A percentile compares a stretch with the other conserved stretches of the same genome.
phyloP scores from a whole-genome alignment of 139 green algal genomes.

The Chlamydomonas asymmetrica region DNA sequence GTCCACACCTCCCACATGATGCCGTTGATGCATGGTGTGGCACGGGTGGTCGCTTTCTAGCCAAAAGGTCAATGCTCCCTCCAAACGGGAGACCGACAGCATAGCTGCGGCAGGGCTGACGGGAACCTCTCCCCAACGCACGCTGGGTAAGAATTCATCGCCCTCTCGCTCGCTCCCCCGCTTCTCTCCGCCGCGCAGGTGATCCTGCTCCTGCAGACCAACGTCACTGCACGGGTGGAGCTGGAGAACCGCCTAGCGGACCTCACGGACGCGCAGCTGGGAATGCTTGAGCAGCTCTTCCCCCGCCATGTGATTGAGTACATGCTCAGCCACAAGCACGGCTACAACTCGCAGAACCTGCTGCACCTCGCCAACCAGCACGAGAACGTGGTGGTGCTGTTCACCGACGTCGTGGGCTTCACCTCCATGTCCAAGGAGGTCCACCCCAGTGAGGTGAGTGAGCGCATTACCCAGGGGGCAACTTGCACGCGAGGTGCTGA shows the following conservation, averaged over 20 bases:
- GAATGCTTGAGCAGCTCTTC: slow-evolving; percentile 56
- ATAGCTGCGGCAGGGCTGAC: no score
- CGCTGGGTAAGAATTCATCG: no score
- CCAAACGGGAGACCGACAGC: no score
- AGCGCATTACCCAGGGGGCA: no score
- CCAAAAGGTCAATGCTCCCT: no score
- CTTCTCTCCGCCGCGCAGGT: slow-evolving; percentile 31
- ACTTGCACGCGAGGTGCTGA: no score
- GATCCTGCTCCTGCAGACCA: slow-evolving; percentile 51
- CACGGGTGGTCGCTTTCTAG: no score
- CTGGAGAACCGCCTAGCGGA: slow-evolving; percentile 53
- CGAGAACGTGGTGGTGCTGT: slow-evolving; percentile 51
- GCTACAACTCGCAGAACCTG: slow-evolving; percentile 33
- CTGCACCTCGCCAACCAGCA: slow-evolving; percentile 48
- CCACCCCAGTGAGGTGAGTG: slow-evolving; percentile 29
- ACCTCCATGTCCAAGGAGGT: slow-evolving; percentile 55
- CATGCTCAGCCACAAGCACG: slow-evolving; percentile 43
- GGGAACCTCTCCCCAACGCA: no score
- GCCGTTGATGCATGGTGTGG: no score
- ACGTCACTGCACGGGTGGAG: slow-evolving; percentile 51
- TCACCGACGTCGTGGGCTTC: slow-evolving; percentile 51
- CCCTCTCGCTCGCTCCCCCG: no score
- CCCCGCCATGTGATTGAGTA: slow-evolving; percentile 58
- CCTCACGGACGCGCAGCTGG: slow-evolving; percentile 52
- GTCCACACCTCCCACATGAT: no score